Base-by-base conservation (phyloP, 2,329 filamentous ascomycete species). In the Sporothrix globosa region DNA sequence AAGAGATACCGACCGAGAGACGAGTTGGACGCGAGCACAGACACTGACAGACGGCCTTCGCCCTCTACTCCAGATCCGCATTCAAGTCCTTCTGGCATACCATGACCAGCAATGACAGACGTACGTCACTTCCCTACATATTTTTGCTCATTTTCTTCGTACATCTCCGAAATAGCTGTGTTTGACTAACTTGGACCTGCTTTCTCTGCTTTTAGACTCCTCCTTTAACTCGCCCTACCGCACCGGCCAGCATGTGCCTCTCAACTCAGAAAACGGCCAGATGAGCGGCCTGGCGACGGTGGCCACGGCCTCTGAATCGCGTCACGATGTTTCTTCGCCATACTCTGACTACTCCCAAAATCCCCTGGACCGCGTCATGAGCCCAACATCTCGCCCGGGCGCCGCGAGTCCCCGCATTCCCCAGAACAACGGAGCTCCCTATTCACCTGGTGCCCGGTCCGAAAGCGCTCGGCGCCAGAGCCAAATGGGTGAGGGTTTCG, bases 51-150 rank as follows among this genome's bases (percentile, higher is more conserved):
- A 19, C 54, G 30, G n/a, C 52, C 39, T 71, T 6, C 21, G 24
- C 4, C 48, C 17, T 30, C 17, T 19, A 24, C 6, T 56, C 21
- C 50, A 86, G 88, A 76, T 86, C 86, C 76, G 88, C 91, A 81
- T 91, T 96, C 82, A 91, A 91, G 82, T 92, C 91, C 73, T 95
- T 99, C 83, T 99, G 96, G 96, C 96, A 98, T 85, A 89, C 91
- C 76, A 96, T 90, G 87, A 90, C 88, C 81, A 90, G 88, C 76
- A 84, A 90, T 83, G 88, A 90, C 79, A 82, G 88, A 81, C 88
- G 88, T 90, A 82, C 78, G 88, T 83, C 67, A 66, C 67, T 4
- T 48, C 19, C 52, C n/a, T 34, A 9, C 34, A 34, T 34, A 7
- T 2, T 9, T 27, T 7, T 50, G 19, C 48, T 27, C n/a, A 41